Evolutionary conservation across 2,329 filamentous ascomycete species (phyloP).

Genomic region (Ambrosiella cleistominuta): DNA sequence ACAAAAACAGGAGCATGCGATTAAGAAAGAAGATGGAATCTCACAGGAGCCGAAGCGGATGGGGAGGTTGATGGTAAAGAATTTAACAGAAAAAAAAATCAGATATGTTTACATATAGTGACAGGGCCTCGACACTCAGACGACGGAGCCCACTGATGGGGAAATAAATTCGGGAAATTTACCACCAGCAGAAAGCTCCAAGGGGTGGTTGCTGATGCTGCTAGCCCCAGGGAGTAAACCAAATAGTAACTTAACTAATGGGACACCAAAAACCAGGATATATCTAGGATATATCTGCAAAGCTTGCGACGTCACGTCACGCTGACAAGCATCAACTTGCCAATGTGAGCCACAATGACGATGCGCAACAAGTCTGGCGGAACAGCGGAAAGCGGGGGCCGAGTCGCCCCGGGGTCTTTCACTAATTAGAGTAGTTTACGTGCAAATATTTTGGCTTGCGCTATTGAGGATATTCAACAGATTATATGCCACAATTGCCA

Average conservation of each 20-base stretch:
- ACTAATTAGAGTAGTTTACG: too few species aligned
- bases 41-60: neutral
- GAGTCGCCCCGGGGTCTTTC: too few species aligned
- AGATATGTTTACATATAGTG: neutral
- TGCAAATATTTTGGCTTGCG: too few species aligned
- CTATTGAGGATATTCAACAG: too few species aligned
- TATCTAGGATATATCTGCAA: constrained; percentile 1
- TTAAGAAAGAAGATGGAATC: neutral
- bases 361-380: neutral
- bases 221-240: neutral
- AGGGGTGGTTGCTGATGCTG: neutral
- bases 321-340: neutral
- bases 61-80: neutral
- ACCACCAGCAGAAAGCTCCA: neutral
- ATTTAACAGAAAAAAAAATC: constrained; percentile 1
- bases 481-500: too few species aligned
- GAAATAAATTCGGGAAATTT: neutral
- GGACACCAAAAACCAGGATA: neutral
- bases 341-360: neutral
- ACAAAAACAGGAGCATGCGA: neutral
- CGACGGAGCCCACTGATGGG: neutral
- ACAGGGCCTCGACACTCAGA: too few species aligned
- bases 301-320: constrained; percentile 11
- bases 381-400: neutral
- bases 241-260: neutral